Evolutionary conservation across 2,329 filamentous ascomycete genomes (phyloP), one percentile per base, ranked within the genome.

Genomic region (Arthrobotrys conoides): DNA sequence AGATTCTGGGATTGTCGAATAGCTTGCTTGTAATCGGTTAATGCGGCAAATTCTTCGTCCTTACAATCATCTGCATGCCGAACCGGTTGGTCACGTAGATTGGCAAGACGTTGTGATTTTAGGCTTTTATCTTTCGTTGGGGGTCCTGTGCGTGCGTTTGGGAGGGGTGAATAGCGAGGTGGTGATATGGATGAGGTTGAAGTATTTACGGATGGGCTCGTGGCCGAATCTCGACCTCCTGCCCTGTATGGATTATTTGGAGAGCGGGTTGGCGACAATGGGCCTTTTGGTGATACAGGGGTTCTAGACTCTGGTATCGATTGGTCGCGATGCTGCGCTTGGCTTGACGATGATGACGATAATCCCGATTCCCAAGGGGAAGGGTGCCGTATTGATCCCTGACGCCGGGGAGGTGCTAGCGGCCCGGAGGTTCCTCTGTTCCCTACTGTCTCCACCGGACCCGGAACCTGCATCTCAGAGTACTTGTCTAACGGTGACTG

Each of bases 351-450:
- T 65, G 27, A 53, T 41, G 8, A 49, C 9, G 33, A n/a, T 24
- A 14, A 38, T 3, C 66, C 66, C 6, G 49, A 57, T 22, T 44
- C 59, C 69, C 69, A 72, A 57, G 69, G 69, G 3, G 69, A 72
- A 22, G 59, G 33, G 24, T 63, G 51, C 12, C 57, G 33, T 63
- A 57, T 57, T 22, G 44, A 63, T 20, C 53, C 36, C 41, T 48
- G 53, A 18, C 38, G 38, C 18, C 27, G n/a, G 3, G 18, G 27
- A 2, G 44, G 41, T 16, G 10, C 38, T 18, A 36, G 49, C 8
- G 20, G 33, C 2, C 10, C 20, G 4, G 53, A 30, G 3, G 22
- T 59, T 10, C 1, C 44, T 16, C 12, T 51, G 20, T 12, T 3
- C 53, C 18, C 1, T 9, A 20, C 4, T 38, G 16, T 3, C 20